Percentiles rank a stretch among this genome's conserved stretches.
phyloP scores from a whole-genome alignment of 768 basidiomycete genomes.

The Leccinum disarticulatum region DNA sequence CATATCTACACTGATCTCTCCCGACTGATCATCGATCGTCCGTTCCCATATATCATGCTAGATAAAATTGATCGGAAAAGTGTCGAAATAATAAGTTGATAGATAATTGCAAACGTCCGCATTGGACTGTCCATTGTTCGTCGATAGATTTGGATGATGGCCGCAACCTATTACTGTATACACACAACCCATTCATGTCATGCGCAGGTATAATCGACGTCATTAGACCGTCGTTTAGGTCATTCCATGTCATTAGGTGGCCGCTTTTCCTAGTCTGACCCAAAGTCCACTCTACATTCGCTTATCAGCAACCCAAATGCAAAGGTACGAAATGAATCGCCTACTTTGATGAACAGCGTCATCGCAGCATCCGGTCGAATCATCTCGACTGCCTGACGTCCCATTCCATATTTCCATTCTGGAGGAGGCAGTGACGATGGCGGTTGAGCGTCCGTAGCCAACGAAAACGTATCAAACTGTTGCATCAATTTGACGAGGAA shows the following conservation, averaged over 20 bases:
- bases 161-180: not conserved
- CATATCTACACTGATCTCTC: not conserved
- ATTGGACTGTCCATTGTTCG: not conserved
- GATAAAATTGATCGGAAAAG: constrained; percentile 6
- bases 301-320: constrained; percentile 4
- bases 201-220: not conserved
- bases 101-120: constrained; percentile 7
- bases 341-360: constrained; percentile 66
- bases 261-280: constrained; percentile 45
- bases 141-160: not conserved
- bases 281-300: constrained; percentile 52
- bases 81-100: constrained; percentile 15
- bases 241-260: constrained; percentile 10
- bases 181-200: not conserved
- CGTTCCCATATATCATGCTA: not conserved
- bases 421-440: constrained; percentile 57
- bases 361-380: constrained; percentile 64
- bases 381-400: constrained; percentile 54
- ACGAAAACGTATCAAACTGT: constrained; percentile 55
- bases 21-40: not conserved
- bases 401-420: constrained; percentile 47
- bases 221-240: not conserved
- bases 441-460: constrained; percentile 64
- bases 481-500: constrained; percentile 69
- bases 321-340: constrained; percentile 19